Conservation (phyloP, 108 stramenopile species). For the Nitzschia palea region DNA sequence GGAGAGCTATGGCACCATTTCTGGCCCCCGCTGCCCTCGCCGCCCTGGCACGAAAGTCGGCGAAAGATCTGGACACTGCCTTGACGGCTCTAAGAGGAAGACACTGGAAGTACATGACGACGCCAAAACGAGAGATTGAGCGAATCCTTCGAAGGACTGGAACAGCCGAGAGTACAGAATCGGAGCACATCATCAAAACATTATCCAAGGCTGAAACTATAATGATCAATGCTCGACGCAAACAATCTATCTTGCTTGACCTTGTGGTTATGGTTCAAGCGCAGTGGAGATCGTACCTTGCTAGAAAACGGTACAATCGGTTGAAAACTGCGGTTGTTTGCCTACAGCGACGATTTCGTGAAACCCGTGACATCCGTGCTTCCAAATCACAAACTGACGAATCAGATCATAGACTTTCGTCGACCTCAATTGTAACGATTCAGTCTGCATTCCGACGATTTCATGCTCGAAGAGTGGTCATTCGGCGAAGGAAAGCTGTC, state of each 20-base stretch:
- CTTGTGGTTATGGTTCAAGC: slow-evolving; percentile 39
- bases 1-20: slow-evolving; percentile 14
- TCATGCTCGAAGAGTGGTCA: not conserved
- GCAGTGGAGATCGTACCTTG: slow-evolving; percentile 24
- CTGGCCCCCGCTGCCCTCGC: slow-evolving; percentile 16
- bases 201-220: slow-evolving; percentile 36
- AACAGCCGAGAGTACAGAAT: not conserved
- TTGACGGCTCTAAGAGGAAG: slow-evolving; percentile 3
- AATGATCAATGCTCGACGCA: slow-evolving; percentile 47
- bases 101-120: not conserved
- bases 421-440: slow-evolving; percentile 1
- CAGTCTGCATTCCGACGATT: slow-evolving; percentile 14
- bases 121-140: not conserved
- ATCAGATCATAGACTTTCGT: too few relatives aligned
- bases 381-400: not conserved
- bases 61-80: slow-evolving; percentile 34
- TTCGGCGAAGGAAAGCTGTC: not conserved
- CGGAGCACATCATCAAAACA: slow-evolving; percentile 19
- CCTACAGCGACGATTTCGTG: not conserved
- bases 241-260: slow-evolving; percentile 41
- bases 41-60: slow-evolving; percentile 6
- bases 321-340: slow-evolving; percentile 2
- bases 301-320: not conserved
- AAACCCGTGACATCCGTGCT: not conserved
- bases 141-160: not conserved